Percentiles rank a stretch among this genome's conserved stretches.
phyloP scores from a whole-genome alignment of 2,329 filamentous ascomycete species.

The Talaromyces sp. region DNA sequence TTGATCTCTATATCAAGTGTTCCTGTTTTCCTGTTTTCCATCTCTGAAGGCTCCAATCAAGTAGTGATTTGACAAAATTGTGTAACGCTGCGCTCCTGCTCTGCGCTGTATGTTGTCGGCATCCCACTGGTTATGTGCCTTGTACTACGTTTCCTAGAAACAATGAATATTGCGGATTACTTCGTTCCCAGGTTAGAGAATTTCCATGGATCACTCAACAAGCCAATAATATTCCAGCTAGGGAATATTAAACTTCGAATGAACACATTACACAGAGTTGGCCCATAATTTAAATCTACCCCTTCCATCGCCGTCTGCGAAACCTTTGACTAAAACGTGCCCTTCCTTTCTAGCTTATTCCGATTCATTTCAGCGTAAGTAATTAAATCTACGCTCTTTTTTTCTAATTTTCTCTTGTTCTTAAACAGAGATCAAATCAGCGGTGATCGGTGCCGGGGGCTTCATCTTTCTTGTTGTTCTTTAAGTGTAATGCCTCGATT shows the following conservation, averaged over 20 bases:
- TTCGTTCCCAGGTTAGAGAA: background rate
- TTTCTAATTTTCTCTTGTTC: conserved; percentile 45
- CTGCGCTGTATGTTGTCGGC: background rate
- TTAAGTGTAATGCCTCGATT: conserved; percentile 19
- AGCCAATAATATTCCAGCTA: background rate
- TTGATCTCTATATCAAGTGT: background rate
- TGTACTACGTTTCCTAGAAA: background rate
- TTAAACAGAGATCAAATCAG: conserved; percentile 28
- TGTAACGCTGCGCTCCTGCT: background rate
- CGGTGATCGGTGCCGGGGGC: conserved; percentile 18
- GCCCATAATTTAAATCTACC: conserved; percentile 17
- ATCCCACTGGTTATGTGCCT: background rate
- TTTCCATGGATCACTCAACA: background rate
- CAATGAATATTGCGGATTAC: background rate
- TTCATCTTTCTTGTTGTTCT: conserved; percentile 12
- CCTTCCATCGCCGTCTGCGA: conserved; percentile 19
- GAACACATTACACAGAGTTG: background rate
- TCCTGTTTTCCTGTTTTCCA: background rate
- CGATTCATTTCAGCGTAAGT: conserved; percentile 49
- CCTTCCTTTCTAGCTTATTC: conserved; percentile 33
- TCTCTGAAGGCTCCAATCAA: background rate
- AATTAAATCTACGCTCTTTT: conserved; percentile 48
- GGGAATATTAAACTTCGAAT: background rate
- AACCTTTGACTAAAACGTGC: conserved; percentile 20
- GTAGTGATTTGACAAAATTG: background rate